Evolutionary conservation across 140 eudicot genomes (phyloP).

Genomic region (Cichorium intybus): DNA sequence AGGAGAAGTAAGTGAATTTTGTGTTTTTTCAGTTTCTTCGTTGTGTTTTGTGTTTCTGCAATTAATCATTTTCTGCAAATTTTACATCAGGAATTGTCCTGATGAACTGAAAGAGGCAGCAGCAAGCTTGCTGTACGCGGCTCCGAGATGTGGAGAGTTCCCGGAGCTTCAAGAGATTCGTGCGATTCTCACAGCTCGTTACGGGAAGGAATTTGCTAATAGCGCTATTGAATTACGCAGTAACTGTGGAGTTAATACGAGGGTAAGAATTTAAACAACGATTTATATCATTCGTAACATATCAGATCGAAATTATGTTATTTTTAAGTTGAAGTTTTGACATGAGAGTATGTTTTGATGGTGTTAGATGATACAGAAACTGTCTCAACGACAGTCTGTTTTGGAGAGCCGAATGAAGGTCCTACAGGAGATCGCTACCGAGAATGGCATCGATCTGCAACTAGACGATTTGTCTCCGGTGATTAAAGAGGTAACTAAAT

Average conservation of each 20-base stretch:
- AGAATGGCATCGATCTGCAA: constrained; percentile 47
- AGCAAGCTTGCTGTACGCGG: constrained; percentile 63
- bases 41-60: background rate
- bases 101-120: constrained; percentile 76
- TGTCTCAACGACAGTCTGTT: constrained; percentile 43
- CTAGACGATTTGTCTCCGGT: constrained; percentile 31
- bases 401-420: constrained; percentile 53
- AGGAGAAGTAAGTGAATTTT: constrained; percentile 19
- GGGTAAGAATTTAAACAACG: constrained; percentile 32
- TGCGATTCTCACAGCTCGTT: constrained; percentile 49
- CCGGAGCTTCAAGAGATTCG: constrained; percentile 90
- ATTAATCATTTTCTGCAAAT: background rate
- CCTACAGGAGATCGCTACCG: constrained; percentile 62
- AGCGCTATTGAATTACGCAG: constrained; percentile 64
- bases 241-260: constrained; percentile 72
- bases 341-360: constrained; percentile 5
- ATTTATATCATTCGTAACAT: background rate
- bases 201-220: constrained; percentile 71
- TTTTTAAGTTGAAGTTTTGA: background rate
- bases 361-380: constrained; percentile 65
- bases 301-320: background rate
- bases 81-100: constrained; percentile 48
- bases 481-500: constrained; percentile 9
- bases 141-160: constrained; percentile 89
- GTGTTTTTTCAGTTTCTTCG: background rate